phyloP scores from a whole-genome alignment of 2,329 filamentous ascomycete species.

The Ceratocystis huliohia region DNA sequence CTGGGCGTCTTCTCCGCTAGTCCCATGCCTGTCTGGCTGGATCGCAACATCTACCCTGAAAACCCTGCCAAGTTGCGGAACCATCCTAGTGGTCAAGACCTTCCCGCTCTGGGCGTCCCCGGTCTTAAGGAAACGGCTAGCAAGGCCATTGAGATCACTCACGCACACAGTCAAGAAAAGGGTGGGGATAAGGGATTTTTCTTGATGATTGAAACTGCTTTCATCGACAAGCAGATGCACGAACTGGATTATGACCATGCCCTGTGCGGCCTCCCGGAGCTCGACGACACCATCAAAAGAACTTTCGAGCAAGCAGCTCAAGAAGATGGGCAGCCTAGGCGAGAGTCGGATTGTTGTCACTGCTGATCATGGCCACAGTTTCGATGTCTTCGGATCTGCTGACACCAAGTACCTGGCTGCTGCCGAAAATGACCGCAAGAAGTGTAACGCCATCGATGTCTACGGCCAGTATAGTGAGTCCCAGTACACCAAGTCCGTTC shows the following conservation, averaged over 20 bases:
- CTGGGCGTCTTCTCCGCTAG: constrained; percentile 66
- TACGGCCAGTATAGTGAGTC: constrained; percentile 63
- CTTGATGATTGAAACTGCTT: constrained; percentile 76
- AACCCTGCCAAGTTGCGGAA: constrained; percentile 56
- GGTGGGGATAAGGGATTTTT: constrained; percentile 60
- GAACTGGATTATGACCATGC: constrained; percentile 73
- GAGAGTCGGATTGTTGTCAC: constrained; percentile 70
- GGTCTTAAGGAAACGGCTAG: constrained; percentile 82
- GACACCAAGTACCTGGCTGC: constrained; percentile 65
- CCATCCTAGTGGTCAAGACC: constrained; percentile 52
- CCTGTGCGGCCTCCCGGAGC: constrained; percentile 69
- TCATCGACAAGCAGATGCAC: constrained; percentile 87
- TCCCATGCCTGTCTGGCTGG: constrained; percentile 73
- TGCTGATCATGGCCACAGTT: constrained; percentile 81
- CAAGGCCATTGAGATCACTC: constrained; percentile 71
- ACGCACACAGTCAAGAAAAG: constrained; percentile 37
- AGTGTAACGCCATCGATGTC: constrained; percentile 60
- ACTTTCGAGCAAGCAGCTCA: constrained; percentile 60
- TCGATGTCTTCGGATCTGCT: constrained; percentile 71
- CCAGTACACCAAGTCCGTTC: constrained; percentile 52
- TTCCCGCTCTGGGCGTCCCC: constrained; percentile 59
- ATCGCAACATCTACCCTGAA: constrained; percentile 65
- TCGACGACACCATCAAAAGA: constrained; percentile 70
- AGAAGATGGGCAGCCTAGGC: constrained; percentile 51
- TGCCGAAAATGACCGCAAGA: constrained; percentile 53